Base-by-base conservation (phyloP, 176 grass and related monocot species). In the Chloris gayana region DNA sequence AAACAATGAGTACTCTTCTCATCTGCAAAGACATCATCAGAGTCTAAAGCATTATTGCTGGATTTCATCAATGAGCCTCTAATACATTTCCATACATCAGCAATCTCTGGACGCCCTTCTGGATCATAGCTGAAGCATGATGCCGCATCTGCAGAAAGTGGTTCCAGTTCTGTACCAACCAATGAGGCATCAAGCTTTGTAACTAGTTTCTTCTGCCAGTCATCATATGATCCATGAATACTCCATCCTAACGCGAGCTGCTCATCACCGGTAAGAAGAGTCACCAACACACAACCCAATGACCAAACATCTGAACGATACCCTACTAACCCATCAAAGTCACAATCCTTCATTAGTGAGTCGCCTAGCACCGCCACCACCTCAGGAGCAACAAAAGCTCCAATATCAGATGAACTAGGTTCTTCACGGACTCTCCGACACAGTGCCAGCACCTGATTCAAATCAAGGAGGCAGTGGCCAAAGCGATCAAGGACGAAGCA, bases 271-370 rank as follows among this genome's bases (percentile, higher is more conserved):
- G 79, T 91, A 87, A 98, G 77, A 84, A 93, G 80, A 15, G 73
- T 79, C 83, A 88, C 56, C n/a, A 93, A 67, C 14, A 99, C 67
- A 74, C 96, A 93, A 10, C 86, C 82, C 44, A 99, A 71, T 21
- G 89, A 88, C 96, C 96, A 95, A 85, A 89, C 66, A 86, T 99
- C 96, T 15, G 86, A 89, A 57, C 64, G 75, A 73, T 74, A 76
- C 25, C 82, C 84, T 58, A 76, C 41, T 17, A 76, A 79, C 22
- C 67, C 82, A 80, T 80, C 50, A 60, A 83, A 75, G 59, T 74
- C 78, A 50, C 3, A 9, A 49, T 82, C 75, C 50, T 75, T 76
- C 9, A 9, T 46, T 12, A 1, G 46, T 50, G 66, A 33, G 6
- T 87, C 77, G 49, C 39, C 24, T 69, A 93, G 38, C 64, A 80